Conservation (phyloP, 2,329 filamentous ascomycete genomes). For the Fusarium subglutinans region DNA sequence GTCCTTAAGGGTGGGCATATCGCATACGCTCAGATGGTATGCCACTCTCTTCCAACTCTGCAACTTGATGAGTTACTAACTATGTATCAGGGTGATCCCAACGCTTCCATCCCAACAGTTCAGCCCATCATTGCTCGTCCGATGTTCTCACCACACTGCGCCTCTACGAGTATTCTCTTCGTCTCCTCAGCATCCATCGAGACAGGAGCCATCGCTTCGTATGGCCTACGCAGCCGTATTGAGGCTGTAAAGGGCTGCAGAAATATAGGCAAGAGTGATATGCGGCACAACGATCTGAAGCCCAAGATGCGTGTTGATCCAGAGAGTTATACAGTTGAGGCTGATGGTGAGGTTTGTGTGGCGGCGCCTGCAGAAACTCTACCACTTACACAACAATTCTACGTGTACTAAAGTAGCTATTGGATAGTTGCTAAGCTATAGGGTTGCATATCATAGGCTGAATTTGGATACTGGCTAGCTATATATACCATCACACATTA, state of each 20-base stretch:
- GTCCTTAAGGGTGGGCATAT: slow-evolving; percentile 92
- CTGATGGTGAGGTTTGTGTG: slow-evolving; percentile 77
- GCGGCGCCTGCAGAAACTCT: slow-evolving; percentile 77
- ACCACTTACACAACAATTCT: slow-evolving; percentile 81
- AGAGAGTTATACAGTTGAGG: slow-evolving; percentile 88
- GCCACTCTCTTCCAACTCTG: slow-evolving; percentile 28
- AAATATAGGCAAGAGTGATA: slow-evolving; percentile 80
- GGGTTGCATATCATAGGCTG: neutral
- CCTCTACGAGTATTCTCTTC: slow-evolving; percentile 79
- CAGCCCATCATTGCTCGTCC: slow-evolving; percentile 85
- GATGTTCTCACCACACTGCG: slow-evolving; percentile 84
- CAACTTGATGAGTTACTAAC: neutral
- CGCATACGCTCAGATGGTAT: slow-evolving; percentile 83
- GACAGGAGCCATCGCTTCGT: slow-evolving; percentile 72
- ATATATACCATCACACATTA: neutral
- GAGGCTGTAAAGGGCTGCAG: slow-evolving; percentile 83
- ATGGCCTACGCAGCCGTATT: slow-evolving; percentile 80
- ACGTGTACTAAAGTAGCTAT: slow-evolving; percentile 69
- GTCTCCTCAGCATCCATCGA: slow-evolving; percentile 79
- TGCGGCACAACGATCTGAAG: slow-evolving; percentile 87
- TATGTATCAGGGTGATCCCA: slow-evolving; percentile 72
- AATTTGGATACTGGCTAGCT: neutral
- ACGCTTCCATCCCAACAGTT: slow-evolving; percentile 86
- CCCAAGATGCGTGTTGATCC: slow-evolving; percentile 92
- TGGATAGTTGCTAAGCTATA: neutral